phyloP scores from a whole-genome alignment of 78 protist species.

The Dictyostelium discoideum region DNA sequence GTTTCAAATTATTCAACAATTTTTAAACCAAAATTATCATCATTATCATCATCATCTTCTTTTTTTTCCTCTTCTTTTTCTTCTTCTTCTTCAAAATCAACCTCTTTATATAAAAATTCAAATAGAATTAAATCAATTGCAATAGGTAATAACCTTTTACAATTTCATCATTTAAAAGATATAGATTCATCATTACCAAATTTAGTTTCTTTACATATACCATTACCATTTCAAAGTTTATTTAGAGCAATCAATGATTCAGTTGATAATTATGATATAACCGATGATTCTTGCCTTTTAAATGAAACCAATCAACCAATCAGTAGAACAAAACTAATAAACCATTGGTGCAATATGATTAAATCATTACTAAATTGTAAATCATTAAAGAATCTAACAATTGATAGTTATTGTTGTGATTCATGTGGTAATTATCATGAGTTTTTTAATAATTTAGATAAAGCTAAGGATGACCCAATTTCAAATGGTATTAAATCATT shows the following conservation, averaged over 20 bases:
- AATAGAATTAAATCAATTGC: not conserved
- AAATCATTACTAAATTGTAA: not conserved
- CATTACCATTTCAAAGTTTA: not conserved
- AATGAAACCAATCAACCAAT: not conserved
- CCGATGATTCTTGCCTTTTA: not conserved
- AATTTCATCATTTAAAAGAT: slow-evolving; percentile 12
- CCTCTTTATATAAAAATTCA: not conserved
- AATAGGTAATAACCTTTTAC: not conserved
- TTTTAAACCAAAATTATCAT: not conserved
- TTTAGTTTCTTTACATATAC: not conserved
- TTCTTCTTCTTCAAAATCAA: not conserved
- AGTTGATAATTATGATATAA: not conserved
- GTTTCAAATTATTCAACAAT: not conserved
- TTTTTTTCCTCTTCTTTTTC: not conserved
- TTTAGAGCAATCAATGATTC: not conserved
- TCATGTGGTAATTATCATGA: not conserved
- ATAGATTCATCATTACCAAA: slow-evolving; percentile 10
- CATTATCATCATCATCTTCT: not conserved
- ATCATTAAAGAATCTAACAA: not conserved
- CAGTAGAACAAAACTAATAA: not conserved
- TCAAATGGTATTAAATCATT: not conserved
- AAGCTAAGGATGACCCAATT: not conserved
- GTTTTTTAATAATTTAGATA: not conserved
- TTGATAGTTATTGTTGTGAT: not conserved
- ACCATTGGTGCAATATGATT: not conserved